phyloP scores from a whole-genome alignment of 805 yeast species.

The Kockiozyma suomiensis region DNA sequence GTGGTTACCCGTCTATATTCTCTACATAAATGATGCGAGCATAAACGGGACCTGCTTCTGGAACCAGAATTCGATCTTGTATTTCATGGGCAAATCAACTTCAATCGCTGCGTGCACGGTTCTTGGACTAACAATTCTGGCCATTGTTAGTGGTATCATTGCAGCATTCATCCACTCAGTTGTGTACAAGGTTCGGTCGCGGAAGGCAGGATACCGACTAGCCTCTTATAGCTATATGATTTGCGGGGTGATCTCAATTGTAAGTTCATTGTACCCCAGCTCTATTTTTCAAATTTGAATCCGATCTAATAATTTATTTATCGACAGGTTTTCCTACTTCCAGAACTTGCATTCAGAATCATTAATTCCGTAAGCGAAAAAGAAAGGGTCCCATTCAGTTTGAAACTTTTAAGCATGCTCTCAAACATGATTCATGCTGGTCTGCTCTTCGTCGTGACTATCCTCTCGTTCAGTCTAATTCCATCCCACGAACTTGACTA shows the following conservation, averaged over 20 bases:
- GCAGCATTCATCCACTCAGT: conserved; percentile 6
- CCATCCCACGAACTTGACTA: conserved; percentile 2
- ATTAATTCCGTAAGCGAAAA: background rate
- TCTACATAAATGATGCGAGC: conserved; percentile 24
- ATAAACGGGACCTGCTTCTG: conserved; percentile 19
- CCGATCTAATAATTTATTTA: background rate
- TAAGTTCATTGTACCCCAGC: conserved; percentile 2
- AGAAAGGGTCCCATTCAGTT: conserved; percentile 2
- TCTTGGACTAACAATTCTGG: background rate
- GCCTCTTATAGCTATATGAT: conserved; percentile 7
- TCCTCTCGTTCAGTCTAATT: conserved; percentile 9
- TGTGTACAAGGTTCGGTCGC: background rate
- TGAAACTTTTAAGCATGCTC: conserved; percentile 7
- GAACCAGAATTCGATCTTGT: conserved; percentile 14
- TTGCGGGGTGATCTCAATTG: conserved; percentile 4
- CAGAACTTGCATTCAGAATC: conserved; percentile 17
- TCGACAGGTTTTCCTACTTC: conserved; percentile 9
- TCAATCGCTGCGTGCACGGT: conserved; percentile 20
- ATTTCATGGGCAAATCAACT: conserved; percentile 24
- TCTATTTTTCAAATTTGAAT: too few relatives aligned
- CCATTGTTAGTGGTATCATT: conserved; percentile 7
- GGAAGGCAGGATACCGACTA: conserved; percentile 9
- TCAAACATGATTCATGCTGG: conserved; percentile 14
- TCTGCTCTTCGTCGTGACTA: conserved; percentile 16
- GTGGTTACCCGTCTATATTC: conserved; percentile 29